Evolutionary conservation across 306 rosid species (phyloP), one percentile per base, ranked within the genome.

Genomic region (Pyrus communis): DNA sequence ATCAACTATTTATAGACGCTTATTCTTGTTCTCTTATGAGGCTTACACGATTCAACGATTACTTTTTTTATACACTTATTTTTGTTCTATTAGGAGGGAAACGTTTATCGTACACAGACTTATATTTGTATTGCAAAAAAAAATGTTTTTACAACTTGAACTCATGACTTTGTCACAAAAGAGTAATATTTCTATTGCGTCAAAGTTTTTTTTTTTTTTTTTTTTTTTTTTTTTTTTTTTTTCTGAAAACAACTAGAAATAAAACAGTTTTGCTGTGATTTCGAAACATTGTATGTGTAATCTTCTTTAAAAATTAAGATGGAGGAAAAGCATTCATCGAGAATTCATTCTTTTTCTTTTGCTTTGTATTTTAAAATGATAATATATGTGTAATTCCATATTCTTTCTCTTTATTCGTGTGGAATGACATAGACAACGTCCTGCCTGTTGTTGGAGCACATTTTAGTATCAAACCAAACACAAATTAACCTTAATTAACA

Each of bases 391-490:
- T 40, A 40, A 40, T 40, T 40, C 43, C 43, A 40, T 8, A 40
- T 40, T 40, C 43, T 40, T 40, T 40, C 43, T 40, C 35, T 66
- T 57, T 77, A 68, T 71, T 58, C 84, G 69, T 72, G 73, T 58
- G 70, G 55, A 77, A 75, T 63, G 84, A 82, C 87, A 80, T 78
- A 52, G 83, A 82, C 87, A 78, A 78, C 70, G 23, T 58, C 82
- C 82, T 71, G 55, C 69, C 25, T 63, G 73, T 70, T 68, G 73
- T 51, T 67, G 55, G 75, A 62, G 40, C 43, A 54, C 15, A 58
- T 79, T 73, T 28, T 21, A 38, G 74, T 54, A 5, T 69, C 23
- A 59, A 63, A 19, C 63, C 55, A 69, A 65, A 30, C 74, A 17
- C 57, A 64, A 71, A 22, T 33, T 40, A 49, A 14, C 43, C 28